phyloP scores from a whole-genome alignment of 2,329 filamentous ascomycete species.

The Stachybotrys chlorohalonatus region DNA sequence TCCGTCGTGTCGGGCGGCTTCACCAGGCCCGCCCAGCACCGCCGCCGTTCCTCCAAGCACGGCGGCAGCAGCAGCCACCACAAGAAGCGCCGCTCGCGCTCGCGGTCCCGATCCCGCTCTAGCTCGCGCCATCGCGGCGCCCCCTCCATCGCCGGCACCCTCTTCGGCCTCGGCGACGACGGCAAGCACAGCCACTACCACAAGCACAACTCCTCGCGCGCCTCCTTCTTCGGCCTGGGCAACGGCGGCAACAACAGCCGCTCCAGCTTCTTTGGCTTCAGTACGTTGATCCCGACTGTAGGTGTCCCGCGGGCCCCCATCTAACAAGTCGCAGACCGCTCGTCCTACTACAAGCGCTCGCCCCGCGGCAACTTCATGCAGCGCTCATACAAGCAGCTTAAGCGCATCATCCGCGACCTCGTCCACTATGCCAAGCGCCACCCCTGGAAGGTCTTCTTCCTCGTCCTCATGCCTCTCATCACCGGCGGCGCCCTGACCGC shows the following conservation, averaged over 20 bases:
- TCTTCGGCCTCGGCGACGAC: constrained; percentile 19
- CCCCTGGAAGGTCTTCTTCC: constrained; percentile 78
- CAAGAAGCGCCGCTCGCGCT: constrained; percentile 26
- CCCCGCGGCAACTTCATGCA: constrained; percentile 72
- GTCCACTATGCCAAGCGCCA: constrained; percentile 73
- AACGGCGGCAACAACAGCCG: constrained; percentile 29
- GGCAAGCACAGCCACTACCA: constrained; percentile 22
- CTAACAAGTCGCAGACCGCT: constrained; percentile 30
- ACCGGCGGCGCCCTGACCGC: constrained; percentile 74
- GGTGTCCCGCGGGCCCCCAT: constrained; percentile 1
- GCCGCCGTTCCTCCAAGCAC: constrained; percentile 16
- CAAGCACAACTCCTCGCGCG: constrained; percentile 31
- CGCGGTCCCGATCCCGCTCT: constrained; percentile 28
- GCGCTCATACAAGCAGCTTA: constrained; percentile 65
- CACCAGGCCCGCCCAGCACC: constrained; percentile 15
- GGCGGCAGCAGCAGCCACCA: constrained; percentile 2
- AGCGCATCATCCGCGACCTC: constrained; percentile 71
- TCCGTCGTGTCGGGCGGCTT: constrained; percentile 20
- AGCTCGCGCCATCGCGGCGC: constrained; percentile 20
- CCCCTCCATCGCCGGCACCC: constrained; percentile 19
- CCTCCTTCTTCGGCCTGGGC: constrained; percentile 38
- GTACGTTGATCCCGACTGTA: constrained; percentile 14
- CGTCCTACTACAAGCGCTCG: constrained; percentile 69
- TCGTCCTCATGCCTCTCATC: constrained; percentile 79
- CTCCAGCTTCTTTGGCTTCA: constrained; percentile 36